Percentiles rank a stretch among this genome's conserved stretches.
Evolutionary conservation across 139 green algal genomes (phyloP).

Genomic region (Chlamydomonas sphaeroides): DNA sequence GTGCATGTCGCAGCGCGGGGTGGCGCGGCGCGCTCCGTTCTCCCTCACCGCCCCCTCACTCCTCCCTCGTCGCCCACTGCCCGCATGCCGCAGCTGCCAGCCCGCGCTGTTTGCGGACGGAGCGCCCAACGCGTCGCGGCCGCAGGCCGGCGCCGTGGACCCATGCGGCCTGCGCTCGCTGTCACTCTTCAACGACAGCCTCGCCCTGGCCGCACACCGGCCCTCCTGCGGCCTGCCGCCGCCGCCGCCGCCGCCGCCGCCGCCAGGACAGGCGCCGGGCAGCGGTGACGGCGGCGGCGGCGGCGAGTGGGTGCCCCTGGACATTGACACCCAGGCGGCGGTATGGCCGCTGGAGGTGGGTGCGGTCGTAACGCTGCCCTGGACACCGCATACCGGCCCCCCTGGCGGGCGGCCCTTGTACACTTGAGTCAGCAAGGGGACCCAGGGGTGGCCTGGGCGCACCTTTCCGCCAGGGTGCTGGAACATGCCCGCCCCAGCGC

Average conservation of each 20-base stretch:
- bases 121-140: conserved; percentile 12
- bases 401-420: too few species aligned
- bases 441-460: too few species aligned
- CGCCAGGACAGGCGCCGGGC: not conserved
- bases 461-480: too few species aligned
- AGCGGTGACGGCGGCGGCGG: not conserved
- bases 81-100: not conserved
- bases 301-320: too few species aligned
- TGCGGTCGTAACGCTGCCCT: not conserved
- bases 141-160: conserved; percentile 58
- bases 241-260: too few species aligned
- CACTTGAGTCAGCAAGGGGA: too few species aligned
- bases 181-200: conserved; percentile 89
- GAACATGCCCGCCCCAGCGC: too few species aligned
- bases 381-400: too few species aligned
- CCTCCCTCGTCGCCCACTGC: not conserved
- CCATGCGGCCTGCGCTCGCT: conserved; percentile 87
- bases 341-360: too few species aligned
- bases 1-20: too few species aligned
- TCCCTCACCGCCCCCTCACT: not conserved
- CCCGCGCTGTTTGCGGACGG: conserved; percentile 3
- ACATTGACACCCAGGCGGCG: too few species aligned
- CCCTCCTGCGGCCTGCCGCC: not conserved
- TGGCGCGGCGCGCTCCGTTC: not conserved
- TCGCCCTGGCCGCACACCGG: conserved; percentile 8